phyloP scores from a whole-genome alignment of 2,329 filamentous ascomycete genomes.

The Aspergillus candidus region DNA sequence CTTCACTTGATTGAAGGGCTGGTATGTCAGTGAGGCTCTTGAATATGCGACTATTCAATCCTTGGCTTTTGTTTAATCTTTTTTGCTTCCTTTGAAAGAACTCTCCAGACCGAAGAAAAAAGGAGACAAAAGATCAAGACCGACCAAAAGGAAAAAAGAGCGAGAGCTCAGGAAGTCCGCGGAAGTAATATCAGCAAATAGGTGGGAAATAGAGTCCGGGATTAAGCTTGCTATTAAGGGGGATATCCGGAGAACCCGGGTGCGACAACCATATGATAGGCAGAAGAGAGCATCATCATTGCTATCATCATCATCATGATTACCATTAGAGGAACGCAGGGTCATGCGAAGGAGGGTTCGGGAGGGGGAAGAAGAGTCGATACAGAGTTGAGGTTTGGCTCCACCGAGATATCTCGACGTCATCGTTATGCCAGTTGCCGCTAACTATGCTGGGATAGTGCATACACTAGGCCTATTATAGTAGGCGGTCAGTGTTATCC shows the following conservation, averaged over 20 bases:
- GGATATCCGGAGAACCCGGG: slow-evolving; percentile 18
- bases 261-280: slow-evolving; percentile 1
- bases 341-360: slow-evolving; percentile 4
- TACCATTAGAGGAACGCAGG: not conserved
- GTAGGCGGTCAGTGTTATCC: slow-evolving; percentile 15
- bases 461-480: slow-evolving; percentile 15
- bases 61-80: no score
- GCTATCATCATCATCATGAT: slow-evolving; percentile 23
- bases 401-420: slow-evolving; percentile 27
- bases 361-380: not conserved
- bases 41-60: no score
- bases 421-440: slow-evolving; percentile 23
- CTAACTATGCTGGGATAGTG: slow-evolving; percentile 21
- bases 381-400: no score
- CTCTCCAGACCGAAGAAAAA: no score
- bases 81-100: no score
- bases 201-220: no score
- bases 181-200: no score
- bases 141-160: not conserved
- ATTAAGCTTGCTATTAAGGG: slow-evolving; percentile 12
- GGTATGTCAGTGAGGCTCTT: no score
- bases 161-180: not conserved
- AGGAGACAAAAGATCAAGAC: no score
- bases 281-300: slow-evolving; percentile 9
- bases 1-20: not conserved